Base-by-base conservation (phyloP, 1,284 basidiomycete genomes). In the Agroathelia rolfsii region DNA sequence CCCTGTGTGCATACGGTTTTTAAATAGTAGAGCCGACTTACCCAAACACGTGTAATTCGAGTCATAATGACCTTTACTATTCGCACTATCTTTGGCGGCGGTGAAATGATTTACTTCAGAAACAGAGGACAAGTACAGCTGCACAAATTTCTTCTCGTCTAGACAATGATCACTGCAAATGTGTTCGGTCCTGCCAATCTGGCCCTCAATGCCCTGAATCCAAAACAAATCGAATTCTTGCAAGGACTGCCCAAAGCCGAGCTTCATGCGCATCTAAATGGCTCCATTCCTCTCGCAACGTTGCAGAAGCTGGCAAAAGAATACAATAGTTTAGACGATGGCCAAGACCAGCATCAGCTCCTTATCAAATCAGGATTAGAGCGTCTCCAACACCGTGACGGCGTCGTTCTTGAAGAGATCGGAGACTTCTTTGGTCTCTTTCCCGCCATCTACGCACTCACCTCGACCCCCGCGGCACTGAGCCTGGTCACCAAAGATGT, bases 261-360 rank as follows among this genome's bases (percentile, higher is more conserved):
- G 49, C 63, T 88, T 0, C 84, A 88, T 41, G 83, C 84, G 0
- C 84, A 87, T 49, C 65, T 87, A 5, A 86, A 87, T 44, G 84
- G 84, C 2, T 87, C 72, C 6, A 86, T 88, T 17, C 84, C 84
- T 1, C 56, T 86, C 16, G 32, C 56, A 0, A 56, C 71, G n/a
- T 64, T 88, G 0, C 69, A 74, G 38, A 61, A 72, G 11, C 69
- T 88, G n/a, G 77, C 77, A 0, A 45, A 47, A n/a, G 61, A 72
- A 24, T 64, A 64, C 30, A 28, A 39, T 12, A 30, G 19, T 14
- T 43, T 34, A 17, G 52, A 36, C 27, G 55, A 58, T 5, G 45
- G 44, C 0, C n/a, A n/a, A n/a, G n/a, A n/a, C n/a, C n/a, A n/a
- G n/a, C n/a, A n/a, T n/a, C n/a, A n/a, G n/a, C n/a, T n/a, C n/a